phyloP scores from a whole-genome alignment of 306 rosid genomes.

The Dalbergia cochinchinensis region DNA sequence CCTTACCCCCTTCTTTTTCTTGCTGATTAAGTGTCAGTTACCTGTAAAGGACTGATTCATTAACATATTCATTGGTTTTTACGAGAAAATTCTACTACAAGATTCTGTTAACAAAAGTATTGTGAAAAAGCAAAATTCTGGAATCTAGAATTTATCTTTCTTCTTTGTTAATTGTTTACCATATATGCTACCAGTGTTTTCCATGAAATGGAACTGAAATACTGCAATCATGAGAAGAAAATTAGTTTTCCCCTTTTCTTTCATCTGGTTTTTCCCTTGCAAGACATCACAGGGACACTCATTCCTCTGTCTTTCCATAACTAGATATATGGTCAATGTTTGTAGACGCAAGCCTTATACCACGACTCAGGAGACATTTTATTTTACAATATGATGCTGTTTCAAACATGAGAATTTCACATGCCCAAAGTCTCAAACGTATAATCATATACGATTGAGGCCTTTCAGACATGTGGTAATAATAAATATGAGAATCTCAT shows the following conservation, averaged over 20 bases:
- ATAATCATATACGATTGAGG: too few relatives aligned
- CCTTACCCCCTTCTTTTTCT: not conserved
- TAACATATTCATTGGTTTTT: conserved; percentile 42
- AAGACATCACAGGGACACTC: too few relatives aligned
- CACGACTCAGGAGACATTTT: too few relatives aligned
- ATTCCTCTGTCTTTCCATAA: too few relatives aligned
- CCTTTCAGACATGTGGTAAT: too few relatives aligned
- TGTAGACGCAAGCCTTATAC: too few relatives aligned
- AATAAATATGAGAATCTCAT: too few relatives aligned
- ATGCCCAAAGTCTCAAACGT: not conserved
- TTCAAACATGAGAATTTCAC: not conserved
- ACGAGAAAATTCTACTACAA: conserved; percentile 27
- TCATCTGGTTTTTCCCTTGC: too few relatives aligned
- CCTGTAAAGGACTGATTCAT: conserved; percentile 53
- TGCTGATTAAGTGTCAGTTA: conserved; percentile 27
- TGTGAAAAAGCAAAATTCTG: conserved; percentile 23
- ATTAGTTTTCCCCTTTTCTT: too few relatives aligned
- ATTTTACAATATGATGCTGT: not conserved
- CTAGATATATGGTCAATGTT: too few relatives aligned
- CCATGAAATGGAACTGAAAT: too few relatives aligned
- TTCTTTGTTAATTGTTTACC: not conserved
- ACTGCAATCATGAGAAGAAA: too few relatives aligned
- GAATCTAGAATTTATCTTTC: conserved; percentile 2
- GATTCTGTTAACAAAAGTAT: conserved; percentile 32
- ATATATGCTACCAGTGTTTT: not conserved